phyloP scores from a whole-genome alignment of 495 filamentous ascomycete genomes.

The Penicillium maclennaniae region DNA sequence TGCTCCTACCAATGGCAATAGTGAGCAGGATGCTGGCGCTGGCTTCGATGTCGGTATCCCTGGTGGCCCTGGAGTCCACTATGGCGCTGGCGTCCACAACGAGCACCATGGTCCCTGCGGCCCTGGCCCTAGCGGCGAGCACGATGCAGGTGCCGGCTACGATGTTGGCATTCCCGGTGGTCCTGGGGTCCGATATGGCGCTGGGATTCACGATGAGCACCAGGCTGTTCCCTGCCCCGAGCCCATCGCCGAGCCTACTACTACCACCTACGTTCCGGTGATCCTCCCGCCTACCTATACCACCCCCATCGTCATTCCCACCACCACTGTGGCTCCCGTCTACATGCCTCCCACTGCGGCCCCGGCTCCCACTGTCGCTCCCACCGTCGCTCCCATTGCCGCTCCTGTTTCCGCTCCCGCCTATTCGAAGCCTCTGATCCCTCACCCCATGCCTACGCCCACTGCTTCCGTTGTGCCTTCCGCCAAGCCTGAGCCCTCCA shows the following conservation, averaged over 20 bases:
- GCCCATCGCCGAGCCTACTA: conserved; percentile 7
- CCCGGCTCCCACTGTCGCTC: no score
- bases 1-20: conserved; percentile 20
- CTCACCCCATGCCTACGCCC: conserved; percentile 15
- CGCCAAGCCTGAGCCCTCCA: not conserved
- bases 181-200: conserved; percentile 20
- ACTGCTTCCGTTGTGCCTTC: conserved; percentile 3
- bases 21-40: conserved; percentile 25
- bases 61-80: conserved; percentile 24
- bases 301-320: conserved; percentile 18
- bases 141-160: conserved; percentile 19
- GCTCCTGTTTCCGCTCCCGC: not conserved
- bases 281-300: conserved; percentile 17
- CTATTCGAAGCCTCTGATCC: conserved; percentile 23
- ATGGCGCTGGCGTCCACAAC: conserved; percentile 16
- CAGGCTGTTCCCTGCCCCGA: conserved; percentile 22
- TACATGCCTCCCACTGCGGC: conserved; percentile 7
- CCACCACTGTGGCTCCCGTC: conserved; percentile 14
- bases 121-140: conserved; percentile 15
- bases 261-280: conserved; percentile 17
- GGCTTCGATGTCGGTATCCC: conserved; percentile 28
- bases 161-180: conserved; percentile 33
- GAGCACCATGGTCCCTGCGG: conserved; percentile 20
- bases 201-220: conserved; percentile 19
- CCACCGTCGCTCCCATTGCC: no score